Percentiles rank a stretch among this genome's conserved stretches.
Conservation (phyloP, 2,329 filamentous ascomycete genomes). For the Fusarium sarcochroum region DNA sequence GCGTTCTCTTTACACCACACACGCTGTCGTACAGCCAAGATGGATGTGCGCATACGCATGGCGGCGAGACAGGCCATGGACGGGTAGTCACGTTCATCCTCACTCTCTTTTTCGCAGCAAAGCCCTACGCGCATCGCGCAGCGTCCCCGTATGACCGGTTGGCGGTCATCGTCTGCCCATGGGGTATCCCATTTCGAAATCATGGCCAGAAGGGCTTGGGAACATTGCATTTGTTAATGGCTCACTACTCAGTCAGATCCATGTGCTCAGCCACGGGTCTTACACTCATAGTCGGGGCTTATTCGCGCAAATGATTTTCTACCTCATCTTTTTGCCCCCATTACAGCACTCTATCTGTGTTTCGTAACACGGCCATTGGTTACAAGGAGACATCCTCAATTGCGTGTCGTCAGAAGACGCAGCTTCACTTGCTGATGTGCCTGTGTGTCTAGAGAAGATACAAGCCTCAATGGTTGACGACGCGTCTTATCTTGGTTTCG, state of each 20-base stretch:
- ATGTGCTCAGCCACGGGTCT: background rate
- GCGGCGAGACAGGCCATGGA: slow-evolving; percentile 7
- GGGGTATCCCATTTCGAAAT: slow-evolving; percentile 21
- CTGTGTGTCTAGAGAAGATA: slow-evolving; percentile 3
- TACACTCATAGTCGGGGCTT: background rate
- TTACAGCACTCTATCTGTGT: slow-evolving; percentile 6
- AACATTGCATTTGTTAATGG: background rate
- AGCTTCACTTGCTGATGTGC: background rate
- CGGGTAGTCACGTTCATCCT: background rate
- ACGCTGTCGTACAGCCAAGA: slow-evolving; percentile 11
- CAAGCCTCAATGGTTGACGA: slow-evolving; percentile 34
- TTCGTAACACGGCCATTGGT: slow-evolving; percentile 12
- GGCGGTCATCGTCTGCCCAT: slow-evolving; percentile 14
- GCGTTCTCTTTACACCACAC: slow-evolving; percentile 13
- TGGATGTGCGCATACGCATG: slow-evolving; percentile 13
- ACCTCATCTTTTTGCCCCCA: background rate
- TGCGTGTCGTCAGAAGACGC: slow-evolving; percentile 9
- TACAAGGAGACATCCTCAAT: slow-evolving; percentile 2
- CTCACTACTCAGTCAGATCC: background rate
- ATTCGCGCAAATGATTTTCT: background rate
- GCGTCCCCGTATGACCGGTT: slow-evolving; percentile 22
- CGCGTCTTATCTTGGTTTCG: slow-evolving; percentile 6
- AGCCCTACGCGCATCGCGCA: slow-evolving; percentile 16
- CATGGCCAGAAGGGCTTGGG: slow-evolving; percentile 4
- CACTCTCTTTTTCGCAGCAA: slow-evolving; percentile 6